Evolutionary conservation across 495 filamentous ascomycete genomes (phyloP).

Genomic region (Aspergillus cavernicola): DNA sequence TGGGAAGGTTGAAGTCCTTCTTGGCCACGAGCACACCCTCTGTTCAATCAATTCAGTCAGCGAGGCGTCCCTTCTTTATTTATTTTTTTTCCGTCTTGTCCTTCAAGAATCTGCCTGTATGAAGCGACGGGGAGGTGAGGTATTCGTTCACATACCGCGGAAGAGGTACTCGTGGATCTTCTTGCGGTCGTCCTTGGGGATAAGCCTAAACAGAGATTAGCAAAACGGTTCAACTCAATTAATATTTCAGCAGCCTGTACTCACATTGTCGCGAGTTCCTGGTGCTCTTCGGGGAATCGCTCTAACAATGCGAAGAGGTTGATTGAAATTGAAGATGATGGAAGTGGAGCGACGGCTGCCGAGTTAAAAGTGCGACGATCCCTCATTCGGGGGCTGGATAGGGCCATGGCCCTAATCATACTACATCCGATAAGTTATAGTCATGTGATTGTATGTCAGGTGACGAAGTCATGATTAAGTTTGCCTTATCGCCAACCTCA

Average conservation of each 20-base stretch:
- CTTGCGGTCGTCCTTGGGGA: constrained; percentile 99
- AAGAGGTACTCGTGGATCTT: constrained; percentile 99
- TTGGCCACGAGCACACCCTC: constrained; percentile 99
- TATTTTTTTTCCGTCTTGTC: neutral
- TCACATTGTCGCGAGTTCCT: constrained; percentile 60
- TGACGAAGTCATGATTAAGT: neutral
- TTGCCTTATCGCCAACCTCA: constrained; percentile 8
- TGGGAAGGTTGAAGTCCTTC: constrained; percentile 94
- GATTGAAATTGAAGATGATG: constrained; percentile 35
- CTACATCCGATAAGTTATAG: constrained; percentile 9
- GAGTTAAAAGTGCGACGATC: constrained; percentile 41
- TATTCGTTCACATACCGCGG: constrained; percentile 62
- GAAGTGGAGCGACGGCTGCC: constrained; percentile 35
- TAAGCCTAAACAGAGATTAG: constrained; percentile 62
- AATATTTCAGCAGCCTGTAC: constrained; percentile 10
- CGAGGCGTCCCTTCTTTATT: constrained; percentile 1
- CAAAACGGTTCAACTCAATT: neutral
- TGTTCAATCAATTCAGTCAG: constrained; percentile 30
- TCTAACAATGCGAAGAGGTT: constrained; percentile 45
- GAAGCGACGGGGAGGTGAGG: neutral
- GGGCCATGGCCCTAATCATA: constrained; percentile 39
- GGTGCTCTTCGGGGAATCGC: constrained; percentile 57
- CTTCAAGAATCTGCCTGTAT: neutral
- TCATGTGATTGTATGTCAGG: constrained; percentile 15
- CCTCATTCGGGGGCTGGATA: constrained; percentile 28